Conservation (phyloP, 352 stramenopile genomes). For the Elongisporangium undulatum region DNA sequence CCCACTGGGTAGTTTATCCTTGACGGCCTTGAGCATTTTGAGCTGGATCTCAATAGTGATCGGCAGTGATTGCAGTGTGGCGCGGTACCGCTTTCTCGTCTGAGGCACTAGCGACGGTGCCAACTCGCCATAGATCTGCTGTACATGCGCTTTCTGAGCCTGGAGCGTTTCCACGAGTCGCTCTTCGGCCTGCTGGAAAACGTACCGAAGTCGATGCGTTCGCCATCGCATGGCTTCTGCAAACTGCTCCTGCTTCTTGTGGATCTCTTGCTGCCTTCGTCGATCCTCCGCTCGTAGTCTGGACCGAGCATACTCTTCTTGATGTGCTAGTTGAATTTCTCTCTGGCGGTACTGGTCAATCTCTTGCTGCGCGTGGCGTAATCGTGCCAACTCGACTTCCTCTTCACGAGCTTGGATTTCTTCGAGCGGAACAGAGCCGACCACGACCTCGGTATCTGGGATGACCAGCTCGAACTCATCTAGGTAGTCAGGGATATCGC, state of each 20-base stretch:
- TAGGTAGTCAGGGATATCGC: slow-evolving; percentile 49
- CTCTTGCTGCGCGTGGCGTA: slow-evolving; percentile 46
- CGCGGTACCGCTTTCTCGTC: slow-evolving; percentile 48
- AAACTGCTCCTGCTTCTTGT: slow-evolving; percentile 34
- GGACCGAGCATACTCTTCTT: slow-evolving; percentile 29
- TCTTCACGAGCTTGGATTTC: slow-evolving; percentile 56
- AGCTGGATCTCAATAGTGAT: slow-evolving; percentile 64
- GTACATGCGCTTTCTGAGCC: slow-evolving; percentile 60
- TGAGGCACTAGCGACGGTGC: slow-evolving; percentile 27
- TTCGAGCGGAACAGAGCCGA: slow-evolving; percentile 53
- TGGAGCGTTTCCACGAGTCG: slow-evolving; percentile 48
- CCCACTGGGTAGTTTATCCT: slow-evolving; percentile 77
- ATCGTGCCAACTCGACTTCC: slow-evolving; percentile 48
- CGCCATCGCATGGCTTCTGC: slow-evolving; percentile 35
- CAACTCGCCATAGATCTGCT: slow-evolving; percentile 56
- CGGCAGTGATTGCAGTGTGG: slow-evolving; percentile 71
- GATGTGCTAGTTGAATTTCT: slow-evolving; percentile 34
- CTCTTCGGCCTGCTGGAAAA: slow-evolving; percentile 71
- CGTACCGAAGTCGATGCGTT: slow-evolving; percentile 45
- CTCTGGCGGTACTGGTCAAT: slow-evolving; percentile 41
- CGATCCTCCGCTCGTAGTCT: slow-evolving; percentile 11
- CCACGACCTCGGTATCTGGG: slow-evolving; percentile 52
- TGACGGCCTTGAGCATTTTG: slow-evolving; percentile 68
- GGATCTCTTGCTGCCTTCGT: slow-evolving; percentile 22
- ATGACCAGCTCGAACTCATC: slow-evolving; percentile 69